Evolutionary conservation across 495 filamentous ascomycete species (phyloP).

Genomic region (Endocarpon pusillum): DNA sequence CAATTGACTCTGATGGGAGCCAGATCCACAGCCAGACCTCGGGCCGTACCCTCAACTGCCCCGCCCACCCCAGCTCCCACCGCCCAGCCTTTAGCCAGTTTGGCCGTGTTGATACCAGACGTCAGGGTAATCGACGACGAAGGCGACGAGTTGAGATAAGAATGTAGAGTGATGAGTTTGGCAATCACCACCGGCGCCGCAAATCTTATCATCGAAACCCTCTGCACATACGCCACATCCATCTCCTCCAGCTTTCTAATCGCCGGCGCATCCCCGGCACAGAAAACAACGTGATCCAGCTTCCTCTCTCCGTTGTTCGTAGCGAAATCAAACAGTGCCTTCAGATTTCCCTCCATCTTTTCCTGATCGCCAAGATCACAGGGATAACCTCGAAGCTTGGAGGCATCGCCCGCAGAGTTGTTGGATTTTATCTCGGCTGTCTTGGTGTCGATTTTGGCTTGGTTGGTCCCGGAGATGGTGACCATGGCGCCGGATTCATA

Average conservation of each 20-base stretch:
- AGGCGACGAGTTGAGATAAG: conserved; percentile 26
- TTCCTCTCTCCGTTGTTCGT: conserved; percentile 17
- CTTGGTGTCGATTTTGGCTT: conserved; percentile 18
- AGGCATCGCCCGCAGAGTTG: too few species aligned
- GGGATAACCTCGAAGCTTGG: conserved; percentile 18
- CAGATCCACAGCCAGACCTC: conserved; percentile 41
- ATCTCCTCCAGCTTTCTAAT: conserved; percentile 19
- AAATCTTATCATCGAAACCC: conserved; percentile 27
- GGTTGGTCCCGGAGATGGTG: conserved; percentile 31
- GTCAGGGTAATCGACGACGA: conserved; percentile 35
- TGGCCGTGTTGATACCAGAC: conserved; percentile 27
- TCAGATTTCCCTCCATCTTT: conserved; percentile 26
- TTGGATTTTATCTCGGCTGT: too few species aligned
- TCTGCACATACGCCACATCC: conserved; percentile 23
- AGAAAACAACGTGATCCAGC: conserved; percentile 44
- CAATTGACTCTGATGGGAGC: conserved; percentile 45
- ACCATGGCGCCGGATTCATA: conserved; percentile 29
- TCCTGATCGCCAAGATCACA: conserved; percentile 30
- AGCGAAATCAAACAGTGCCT: conserved; percentile 32
- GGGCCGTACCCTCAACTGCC: conserved; percentile 25
- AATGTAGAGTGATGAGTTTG: conserved; percentile 26
- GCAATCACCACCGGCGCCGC: conserved; percentile 34
- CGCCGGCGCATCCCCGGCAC: conserved; percentile 32
- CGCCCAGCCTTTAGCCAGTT: conserved; percentile 32
- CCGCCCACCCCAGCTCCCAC: conserved; percentile 29